A percentile compares a stretch with the other conserved stretches of the same genome.
phyloP scores from a whole-genome alignment of 139 green algal species.

The Chlamydomonas sp. region DNA sequence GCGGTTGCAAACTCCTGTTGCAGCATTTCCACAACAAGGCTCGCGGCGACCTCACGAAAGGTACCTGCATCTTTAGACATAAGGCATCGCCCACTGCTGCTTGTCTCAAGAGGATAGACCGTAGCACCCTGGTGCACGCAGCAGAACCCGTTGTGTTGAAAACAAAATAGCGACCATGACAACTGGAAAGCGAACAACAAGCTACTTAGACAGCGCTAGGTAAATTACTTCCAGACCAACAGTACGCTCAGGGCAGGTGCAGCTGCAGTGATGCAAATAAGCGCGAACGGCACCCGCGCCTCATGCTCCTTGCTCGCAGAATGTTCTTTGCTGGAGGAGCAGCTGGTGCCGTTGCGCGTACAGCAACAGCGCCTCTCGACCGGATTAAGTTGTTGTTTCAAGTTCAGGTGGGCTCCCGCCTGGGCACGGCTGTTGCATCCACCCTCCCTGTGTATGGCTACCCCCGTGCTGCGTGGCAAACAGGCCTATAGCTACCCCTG shows the following conservation, averaged over 20 bases:
- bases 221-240: not conserved
- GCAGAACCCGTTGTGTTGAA: too few species aligned
- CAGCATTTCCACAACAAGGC: too few species aligned
- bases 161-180: not conserved
- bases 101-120: too few species aligned
- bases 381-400: slow-evolving; percentile 98
- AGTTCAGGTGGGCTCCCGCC: slow-evolving; percentile 70
- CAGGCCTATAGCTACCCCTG: not conserved
- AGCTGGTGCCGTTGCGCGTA: slow-evolving; percentile 52
- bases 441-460: not conserved
- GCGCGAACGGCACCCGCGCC: too few species aligned
- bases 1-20: too few species aligned
- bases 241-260: too few species aligned
- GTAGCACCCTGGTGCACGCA: too few species aligned
- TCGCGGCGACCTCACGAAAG: too few species aligned
- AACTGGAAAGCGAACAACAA: not conserved
- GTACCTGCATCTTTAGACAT: too few species aligned
- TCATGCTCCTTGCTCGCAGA: slow-evolving; percentile 17
- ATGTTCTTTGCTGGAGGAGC: slow-evolving; percentile 59
- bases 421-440: not conserved
- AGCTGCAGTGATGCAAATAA: too few species aligned
- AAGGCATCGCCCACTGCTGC: too few species aligned
- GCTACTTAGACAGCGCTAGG: slow-evolving; percentile 15
- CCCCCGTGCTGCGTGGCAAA: not conserved
- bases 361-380: slow-evolving; percentile 54